Percentiles rank a stretch among this genome's conserved stretches.
These are phyloP conservation scores for Ottelia alismoides DNA, from an alignment of 106 monocot genomes.

Conservation along the genomic window DNA sequence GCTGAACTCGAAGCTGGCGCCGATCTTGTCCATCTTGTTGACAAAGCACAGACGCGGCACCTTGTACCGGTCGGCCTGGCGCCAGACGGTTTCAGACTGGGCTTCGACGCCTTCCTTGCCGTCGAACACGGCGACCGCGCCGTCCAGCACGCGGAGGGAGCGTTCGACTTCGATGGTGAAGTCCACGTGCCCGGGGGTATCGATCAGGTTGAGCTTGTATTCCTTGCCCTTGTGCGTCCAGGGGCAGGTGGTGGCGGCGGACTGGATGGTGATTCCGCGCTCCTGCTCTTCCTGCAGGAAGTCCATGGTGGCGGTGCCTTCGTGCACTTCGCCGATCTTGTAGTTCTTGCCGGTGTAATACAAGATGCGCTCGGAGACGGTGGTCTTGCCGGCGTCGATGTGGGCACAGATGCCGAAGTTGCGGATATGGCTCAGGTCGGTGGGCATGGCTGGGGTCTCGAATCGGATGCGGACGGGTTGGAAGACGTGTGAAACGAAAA, in stretches of 20 bases:
- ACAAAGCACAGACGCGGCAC: neutral
- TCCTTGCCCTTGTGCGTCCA: neutral
- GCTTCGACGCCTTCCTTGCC: neutral
- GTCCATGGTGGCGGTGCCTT: neutral
- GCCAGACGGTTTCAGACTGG: neutral
- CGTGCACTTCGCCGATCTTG: neutral
- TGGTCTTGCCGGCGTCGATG: neutral
- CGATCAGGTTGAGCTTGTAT: neutral
- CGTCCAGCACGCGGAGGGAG: neutral
- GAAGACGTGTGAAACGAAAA: too few species aligned
- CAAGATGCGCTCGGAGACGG: neutral
- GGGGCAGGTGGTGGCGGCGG: neutral
- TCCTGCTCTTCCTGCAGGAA: neutral
- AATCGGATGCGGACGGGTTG: too few species aligned
- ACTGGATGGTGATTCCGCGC: neutral
- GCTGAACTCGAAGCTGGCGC: neutral
- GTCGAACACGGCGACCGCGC: neutral
- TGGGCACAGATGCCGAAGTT: neutral
- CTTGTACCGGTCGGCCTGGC: neutral
- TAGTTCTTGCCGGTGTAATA: neutral
- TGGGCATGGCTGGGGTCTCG: too few species aligned
- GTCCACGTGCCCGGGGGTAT: neutral
- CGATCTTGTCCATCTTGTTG: neutral
- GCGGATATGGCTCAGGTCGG: neutral
- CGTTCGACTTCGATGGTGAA: neutral